Conservation (phyloP, 495 filamentous ascomycete species). For the Geoglossum glabrum region DNA sequence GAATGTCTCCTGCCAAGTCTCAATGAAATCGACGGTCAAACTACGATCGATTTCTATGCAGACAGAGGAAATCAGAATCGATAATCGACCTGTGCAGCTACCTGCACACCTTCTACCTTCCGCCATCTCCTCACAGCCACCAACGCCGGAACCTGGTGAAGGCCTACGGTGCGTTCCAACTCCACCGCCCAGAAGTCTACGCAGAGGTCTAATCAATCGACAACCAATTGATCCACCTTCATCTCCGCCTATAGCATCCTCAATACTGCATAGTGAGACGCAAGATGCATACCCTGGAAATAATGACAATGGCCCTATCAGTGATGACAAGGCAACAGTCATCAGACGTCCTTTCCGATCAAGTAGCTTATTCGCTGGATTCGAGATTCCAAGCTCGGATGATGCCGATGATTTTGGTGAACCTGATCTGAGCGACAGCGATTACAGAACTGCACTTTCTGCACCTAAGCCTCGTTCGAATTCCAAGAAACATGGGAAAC, state of each 20-base stretch:
- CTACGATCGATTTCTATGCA: conserved; percentile 42
- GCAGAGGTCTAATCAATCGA: not conserved
- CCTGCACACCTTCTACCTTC: conserved; percentile 63
- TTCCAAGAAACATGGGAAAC: conserved; percentile 10
- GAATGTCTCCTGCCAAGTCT: conserved; percentile 35
- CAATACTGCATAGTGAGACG: conserved; percentile 22
- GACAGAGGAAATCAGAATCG: conserved; percentile 72
- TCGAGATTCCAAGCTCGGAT: conserved; percentile 42
- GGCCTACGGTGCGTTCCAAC: not conserved
- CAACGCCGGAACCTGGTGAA: conserved; percentile 11
- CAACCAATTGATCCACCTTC: conserved; percentile 20
- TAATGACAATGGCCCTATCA: conserved; percentile 62
- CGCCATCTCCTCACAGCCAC: conserved; percentile 36
- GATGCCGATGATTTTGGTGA: conserved; percentile 37
- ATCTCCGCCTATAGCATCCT: conserved; percentile 28
- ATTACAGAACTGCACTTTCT: conserved; percentile 41
- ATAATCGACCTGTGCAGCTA: conserved; percentile 49
- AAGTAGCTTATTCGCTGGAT: conserved; percentile 72
- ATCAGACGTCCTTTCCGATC: conserved; percentile 51
- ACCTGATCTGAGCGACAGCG: conserved; percentile 40
- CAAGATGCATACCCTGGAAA: conserved; percentile 59
- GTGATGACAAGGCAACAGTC: conserved; percentile 30
- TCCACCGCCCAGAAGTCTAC: not conserved
- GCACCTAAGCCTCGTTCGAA: conserved; percentile 26
- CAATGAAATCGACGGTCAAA: conserved; percentile 19